Evolutionary conservation across 1,139 yeast species (phyloP).

Genomic region (Candida gigantensis): DNA sequence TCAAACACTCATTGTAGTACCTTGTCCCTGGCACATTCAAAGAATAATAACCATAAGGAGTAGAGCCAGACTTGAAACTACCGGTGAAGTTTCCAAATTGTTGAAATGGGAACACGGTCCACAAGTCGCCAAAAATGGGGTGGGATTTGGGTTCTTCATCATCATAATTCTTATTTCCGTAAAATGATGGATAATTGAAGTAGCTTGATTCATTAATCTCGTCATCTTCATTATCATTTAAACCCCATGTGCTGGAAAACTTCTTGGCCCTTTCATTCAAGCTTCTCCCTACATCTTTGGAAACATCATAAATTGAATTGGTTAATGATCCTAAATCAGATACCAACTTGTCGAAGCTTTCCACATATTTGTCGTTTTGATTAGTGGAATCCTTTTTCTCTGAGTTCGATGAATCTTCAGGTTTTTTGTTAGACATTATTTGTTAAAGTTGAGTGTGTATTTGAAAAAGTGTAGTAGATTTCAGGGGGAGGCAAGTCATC

Average conservation of each 20-base stretch:
- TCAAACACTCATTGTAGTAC: conserved; percentile 63
- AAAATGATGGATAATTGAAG: conserved; percentile 11
- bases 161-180: background rate
- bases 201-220: conserved; percentile 1
- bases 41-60: conserved; percentile 54
- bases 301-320: conserved; percentile 20
- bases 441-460: too few relatives aligned
- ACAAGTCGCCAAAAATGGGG: conserved; percentile 12
- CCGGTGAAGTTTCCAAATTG: conserved; percentile 9
- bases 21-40: conserved; percentile 63
- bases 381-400: background rate
- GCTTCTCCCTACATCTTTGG: conserved; percentile 27
- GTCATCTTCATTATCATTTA: conserved; percentile 8
- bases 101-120: conserved; percentile 14
- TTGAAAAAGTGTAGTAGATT: too few relatives aligned
- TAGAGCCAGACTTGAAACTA: conserved; percentile 18
- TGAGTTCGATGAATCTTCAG: background rate
- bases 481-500: too few relatives aligned
- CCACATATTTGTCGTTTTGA: conserved; percentile 19
- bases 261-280: conserved; percentile 26
- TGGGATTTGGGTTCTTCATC: conserved; percentile 11
- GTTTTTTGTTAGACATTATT: conserved; percentile 6
- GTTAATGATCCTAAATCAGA: conserved; percentile 15
- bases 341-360: conserved; percentile 21
- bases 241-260: conserved; percentile 19